These are phyloP conservation scores for Candida dendrica DNA, from an alignment of 805 yeast genomes.

Conservation along the genomic window DNA sequence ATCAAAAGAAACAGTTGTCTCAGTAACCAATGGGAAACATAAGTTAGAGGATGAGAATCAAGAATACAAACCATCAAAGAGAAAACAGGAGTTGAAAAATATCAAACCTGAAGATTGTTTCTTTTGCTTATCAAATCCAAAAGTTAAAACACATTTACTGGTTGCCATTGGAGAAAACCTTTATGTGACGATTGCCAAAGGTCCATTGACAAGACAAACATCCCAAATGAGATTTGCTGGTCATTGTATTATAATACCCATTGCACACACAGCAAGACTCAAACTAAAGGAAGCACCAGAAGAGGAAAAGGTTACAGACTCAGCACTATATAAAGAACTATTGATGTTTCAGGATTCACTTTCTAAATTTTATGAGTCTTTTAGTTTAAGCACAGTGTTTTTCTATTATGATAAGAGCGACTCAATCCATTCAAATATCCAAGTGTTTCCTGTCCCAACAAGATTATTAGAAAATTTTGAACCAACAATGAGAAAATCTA, in stretches of 20 bases:
- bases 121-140: slow-evolving; percentile 77
- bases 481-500: slow-evolving; percentile 36
- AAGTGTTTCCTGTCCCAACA: slow-evolving; percentile 63
- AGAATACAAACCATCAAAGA: slow-evolving; percentile 1
- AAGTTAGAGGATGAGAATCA: slow-evolving; percentile 3
- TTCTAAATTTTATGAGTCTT: slow-evolving; percentile 34
- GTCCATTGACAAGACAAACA: slow-evolving; percentile 62
- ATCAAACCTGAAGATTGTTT: slow-evolving; percentile 59
- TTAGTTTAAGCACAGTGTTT: slow-evolving; percentile 45
- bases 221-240: slow-evolving; percentile 56
- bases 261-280: slow-evolving; percentile 57
- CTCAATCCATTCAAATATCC: slow-evolving; percentile 72
- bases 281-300: slow-evolving; percentile 15
- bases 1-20: neutral
- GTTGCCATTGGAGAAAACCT: slow-evolving; percentile 61
- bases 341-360: slow-evolving; percentile 39
- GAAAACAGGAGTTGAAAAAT: slow-evolving; percentile 10
- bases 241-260: slow-evolving; percentile 75
- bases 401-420: slow-evolving; percentile 62
- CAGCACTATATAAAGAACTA: slow-evolving; percentile 38
- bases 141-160: slow-evolving; percentile 72
- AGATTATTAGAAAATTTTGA: slow-evolving; percentile 36
- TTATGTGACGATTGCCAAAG: slow-evolving; percentile 77
- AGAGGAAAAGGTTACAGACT: slow-evolving; percentile 18
- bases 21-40: neutral